Base-by-base conservation (phyloP, 805 yeast species). In the Candida caryicola region DNA sequence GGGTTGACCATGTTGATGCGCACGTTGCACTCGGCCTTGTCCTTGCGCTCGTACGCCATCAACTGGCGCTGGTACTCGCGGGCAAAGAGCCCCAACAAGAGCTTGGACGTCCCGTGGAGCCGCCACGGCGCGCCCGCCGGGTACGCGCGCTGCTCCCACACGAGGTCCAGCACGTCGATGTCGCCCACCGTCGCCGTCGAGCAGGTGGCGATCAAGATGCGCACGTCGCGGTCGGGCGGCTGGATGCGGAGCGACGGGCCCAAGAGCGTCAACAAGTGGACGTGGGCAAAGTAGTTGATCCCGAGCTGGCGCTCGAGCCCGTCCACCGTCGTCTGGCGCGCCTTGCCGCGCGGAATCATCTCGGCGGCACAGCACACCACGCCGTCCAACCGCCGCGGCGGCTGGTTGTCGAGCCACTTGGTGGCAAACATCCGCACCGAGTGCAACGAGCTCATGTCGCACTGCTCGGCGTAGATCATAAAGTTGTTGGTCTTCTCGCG, bases 211-310 rank as follows among this genome's bases (percentile, higher is more conserved):
- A 88, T 48, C 2, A 93, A 57, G 4, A 93, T 77, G 31, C 97
- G 69, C 2, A 93, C 96, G 54, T 90, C 98, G 47, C 99, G 74
- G 60, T 90, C 98, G 0, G 96, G 87, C 2, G 97, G 95, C 64
- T 93, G 99, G 2, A 81, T 82, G 46, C 85, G 79, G 37, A 93
- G 68, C 7, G 93, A 76, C 0, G 98, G 98, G n/a, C 81, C 76
- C 37, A 93, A 57, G 19, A 93, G 64, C 2, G 86, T 84, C 39
- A 93, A 68, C 17, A 93, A 67, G 60, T 90, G 97, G 60, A 66
- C 86, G 51, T 88, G 90, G 5, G 84, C 85, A 26, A 82, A 73
- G 55, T 84, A 93, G 61, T 91, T 93, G 25, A 83, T 72, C 2
- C 88, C 95, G 43, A 84, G 74, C 57, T 93, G 98, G 29, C 74